Evolutionary conservation across 768 basidiomycete species (phyloP), one percentile per base, ranked within the genome.

Genomic region (Zangia roseola): DNA sequence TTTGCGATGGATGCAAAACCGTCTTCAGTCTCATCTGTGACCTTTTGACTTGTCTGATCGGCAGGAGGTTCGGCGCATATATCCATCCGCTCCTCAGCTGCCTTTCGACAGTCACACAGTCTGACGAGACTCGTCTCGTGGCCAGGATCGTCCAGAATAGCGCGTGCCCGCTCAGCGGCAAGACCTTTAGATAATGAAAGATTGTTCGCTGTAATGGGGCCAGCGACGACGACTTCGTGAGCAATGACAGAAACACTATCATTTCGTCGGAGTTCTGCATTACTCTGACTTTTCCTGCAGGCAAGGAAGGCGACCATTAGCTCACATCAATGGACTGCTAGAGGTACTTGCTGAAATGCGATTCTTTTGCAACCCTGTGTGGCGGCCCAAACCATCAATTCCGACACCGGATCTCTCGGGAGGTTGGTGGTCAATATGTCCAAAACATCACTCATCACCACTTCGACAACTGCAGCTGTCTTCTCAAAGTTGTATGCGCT

Each of bases 401-500:
- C 79, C 1, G 86, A 81, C 10, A 88, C 79, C 2, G 92, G 92
- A 61, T 94, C 87, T 50, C 74, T 72, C 16, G 78, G 77, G 49
- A 88, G 65, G 25, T 77, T 73, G 2, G 84, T 84, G 0, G 75
- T 76, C 16, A 93, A 70, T 1, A 72, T 71, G 7, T 69, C 75
- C 24, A 94, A 65, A 3, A 93, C 71, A 35, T 88, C 87, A 21
- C 73, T 72, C 81, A 94, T 86, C 19, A 83, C 69, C 37, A 71
- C 55, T 63, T 85, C 80, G 19, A 84, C 76, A 16, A 91, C 74
- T 0, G 71, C 71, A 14, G 78, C 77, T 4, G 83, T 81, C 50
- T 74, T 79, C 43, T 91, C 88, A 51, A 88, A 83, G 54, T 90
- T 69, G 60, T 85, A 90, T 5, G 77, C 82, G 5, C 82, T 80